phyloP scores from a whole-genome alignment of 23 red algal species.

The Gracilaria caudata region DNA sequence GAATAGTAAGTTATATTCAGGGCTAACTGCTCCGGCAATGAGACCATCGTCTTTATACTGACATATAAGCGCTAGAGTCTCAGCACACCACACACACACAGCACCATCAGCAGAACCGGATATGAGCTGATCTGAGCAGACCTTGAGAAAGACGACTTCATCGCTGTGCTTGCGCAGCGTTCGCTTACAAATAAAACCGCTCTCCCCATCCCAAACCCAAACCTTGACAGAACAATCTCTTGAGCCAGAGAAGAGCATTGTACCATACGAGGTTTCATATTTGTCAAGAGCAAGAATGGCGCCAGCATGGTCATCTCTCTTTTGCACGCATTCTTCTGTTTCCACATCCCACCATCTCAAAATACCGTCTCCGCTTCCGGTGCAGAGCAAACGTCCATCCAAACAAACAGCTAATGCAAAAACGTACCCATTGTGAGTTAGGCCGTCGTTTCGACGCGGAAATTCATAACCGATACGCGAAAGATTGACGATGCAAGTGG shows the following conservation, averaged over 20 bases:
- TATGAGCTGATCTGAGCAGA: slow-evolving; percentile 47
- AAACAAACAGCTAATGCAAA: slow-evolving; percentile 50
- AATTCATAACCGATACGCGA: slow-evolving; percentile 45
- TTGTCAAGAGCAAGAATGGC: slow-evolving; percentile 75
- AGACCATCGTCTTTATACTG: slow-evolving; percentile 61
- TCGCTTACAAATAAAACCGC: slow-evolving; percentile 76
- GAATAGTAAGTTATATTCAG: slow-evolving; percentile 60
- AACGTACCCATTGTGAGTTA: slow-evolving; percentile 64
- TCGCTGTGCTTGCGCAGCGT: slow-evolving; percentile 65
- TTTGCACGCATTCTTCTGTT: slow-evolving; percentile 40
- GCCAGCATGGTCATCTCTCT: slow-evolving; percentile 71
- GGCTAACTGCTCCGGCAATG: slow-evolving; percentile 62
- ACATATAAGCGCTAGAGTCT: slow-evolving; percentile 51
- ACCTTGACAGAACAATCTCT: slow-evolving; percentile 77
- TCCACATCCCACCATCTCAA: slow-evolving; percentile 78
- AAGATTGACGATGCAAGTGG: not conserved
- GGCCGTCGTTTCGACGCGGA: not conserved
- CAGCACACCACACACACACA: slow-evolving; percentile 67
- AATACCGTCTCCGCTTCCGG: slow-evolving; percentile 77
- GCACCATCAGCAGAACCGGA: slow-evolving; percentile 81
- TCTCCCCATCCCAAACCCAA: slow-evolving; percentile 86
- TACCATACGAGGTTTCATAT: slow-evolving; percentile 58
- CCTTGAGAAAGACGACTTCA: slow-evolving; percentile 65
- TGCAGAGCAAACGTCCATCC: slow-evolving; percentile 58
- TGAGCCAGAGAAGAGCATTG: slow-evolving; percentile 81